These are phyloP conservation scores for Globisporangium mamillatum DNA, from an alignment of 352 stramenopile genomes.

Conservation along the genomic window DNA sequence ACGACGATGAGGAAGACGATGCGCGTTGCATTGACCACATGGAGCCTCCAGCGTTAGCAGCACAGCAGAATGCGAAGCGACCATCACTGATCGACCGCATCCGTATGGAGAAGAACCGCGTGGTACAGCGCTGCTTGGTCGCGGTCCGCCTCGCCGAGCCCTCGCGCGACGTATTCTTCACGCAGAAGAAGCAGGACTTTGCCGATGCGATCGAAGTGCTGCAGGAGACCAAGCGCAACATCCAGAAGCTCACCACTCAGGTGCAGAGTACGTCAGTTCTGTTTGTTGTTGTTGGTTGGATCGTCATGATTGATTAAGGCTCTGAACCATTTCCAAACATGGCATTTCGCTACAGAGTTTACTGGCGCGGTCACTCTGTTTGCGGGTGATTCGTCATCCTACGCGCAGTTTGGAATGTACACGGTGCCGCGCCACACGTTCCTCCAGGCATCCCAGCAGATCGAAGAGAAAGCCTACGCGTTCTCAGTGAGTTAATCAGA, in stretches of 20 bases:
- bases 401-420: conserved; percentile 8
- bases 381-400: conserved; percentile 12
- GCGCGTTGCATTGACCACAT: not conserved
- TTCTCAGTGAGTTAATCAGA: conserved; percentile 13
- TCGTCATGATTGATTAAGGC: not conserved
- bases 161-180: conserved; percentile 53
- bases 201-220: conserved; percentile 41
- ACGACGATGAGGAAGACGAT: not conserved
- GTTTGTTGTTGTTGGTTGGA: not conserved
- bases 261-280: conserved; percentile 29
- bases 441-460: conserved; percentile 6
- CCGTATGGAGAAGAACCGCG: conserved; percentile 55
- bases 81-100: conserved; percentile 27
- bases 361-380: conserved; percentile 10
- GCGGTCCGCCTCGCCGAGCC: conserved; percentile 41
- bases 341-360: conserved; percentile 4
- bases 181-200: conserved; percentile 41
- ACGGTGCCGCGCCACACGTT: conserved; percentile 12
- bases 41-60: not conserved
- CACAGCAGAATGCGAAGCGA: not conserved
- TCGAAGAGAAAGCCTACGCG: conserved; percentile 14
- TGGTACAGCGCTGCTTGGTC: conserved; percentile 63
- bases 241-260: conserved; percentile 46
- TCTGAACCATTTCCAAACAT: too few species aligned
- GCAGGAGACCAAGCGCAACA: conserved; percentile 28